phyloP scores from a whole-genome alignment of 768 basidiomycete species.

The Suillus hirtellus region DNA sequence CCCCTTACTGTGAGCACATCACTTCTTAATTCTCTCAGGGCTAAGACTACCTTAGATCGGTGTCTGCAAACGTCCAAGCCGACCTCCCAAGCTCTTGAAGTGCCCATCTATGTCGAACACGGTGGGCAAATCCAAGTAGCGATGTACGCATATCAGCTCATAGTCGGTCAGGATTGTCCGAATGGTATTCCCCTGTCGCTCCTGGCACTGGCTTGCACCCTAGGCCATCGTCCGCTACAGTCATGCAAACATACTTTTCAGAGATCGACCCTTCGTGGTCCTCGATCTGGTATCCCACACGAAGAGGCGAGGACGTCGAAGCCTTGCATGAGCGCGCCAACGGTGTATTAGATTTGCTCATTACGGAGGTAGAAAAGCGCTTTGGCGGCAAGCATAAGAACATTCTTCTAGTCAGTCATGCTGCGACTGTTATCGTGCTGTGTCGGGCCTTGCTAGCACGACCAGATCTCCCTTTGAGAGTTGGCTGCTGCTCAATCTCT shows the following conservation, averaged over 20 bases:
- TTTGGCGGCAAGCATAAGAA: slow-evolving; percentile 46
- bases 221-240: slow-evolving; percentile 58
- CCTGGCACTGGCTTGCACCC: slow-evolving; percentile 75
- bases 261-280: slow-evolving; percentile 58
- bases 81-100: slow-evolving; percentile 53
- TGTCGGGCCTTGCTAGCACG: slow-evolving; percentile 58
- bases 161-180: slow-evolving; percentile 53
- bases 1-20: slow-evolving; percentile 67
- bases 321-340: slow-evolving; percentile 62
- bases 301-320: slow-evolving; percentile 68
- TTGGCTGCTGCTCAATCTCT: slow-evolving; percentile 78
- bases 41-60: slow-evolving; percentile 53
- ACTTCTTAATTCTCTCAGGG: background rate
- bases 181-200: slow-evolving; percentile 77
- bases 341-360: slow-evolving; percentile 51
- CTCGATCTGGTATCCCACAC: slow-evolving; percentile 67
- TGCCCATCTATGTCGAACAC: slow-evolving; percentile 81
- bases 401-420: slow-evolving; percentile 70
- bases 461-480: slow-evolving; percentile 51
- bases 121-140: slow-evolving; percentile 39
- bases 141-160: background rate
- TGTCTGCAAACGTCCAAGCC: slow-evolving; percentile 82
- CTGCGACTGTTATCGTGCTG: slow-evolving; percentile 71
- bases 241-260: slow-evolving; percentile 55
- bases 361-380: slow-evolving; percentile 49